A percentile compares a stretch with the other conserved stretches of the same genome.
Evolutionary conservation across 2,329 filamentous ascomycete genomes (phyloP).

Genomic region (Colletotrichum sp.): DNA sequence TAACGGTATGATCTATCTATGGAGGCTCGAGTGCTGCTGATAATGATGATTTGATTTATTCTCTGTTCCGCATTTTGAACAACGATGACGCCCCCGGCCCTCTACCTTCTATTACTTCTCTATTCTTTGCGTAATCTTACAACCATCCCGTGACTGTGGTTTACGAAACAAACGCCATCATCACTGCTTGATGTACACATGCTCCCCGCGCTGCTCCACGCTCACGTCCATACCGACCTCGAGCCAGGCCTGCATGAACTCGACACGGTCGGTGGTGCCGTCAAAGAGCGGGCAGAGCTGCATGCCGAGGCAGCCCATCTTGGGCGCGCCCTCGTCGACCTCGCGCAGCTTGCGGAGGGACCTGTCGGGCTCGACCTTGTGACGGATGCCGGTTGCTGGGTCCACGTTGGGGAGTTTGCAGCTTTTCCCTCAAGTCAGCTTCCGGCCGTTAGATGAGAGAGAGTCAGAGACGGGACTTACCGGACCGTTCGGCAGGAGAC

Average conservation of each 20-base stretch:
- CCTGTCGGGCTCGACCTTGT: slow-evolving; percentile 60
- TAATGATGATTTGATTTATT: neutral
- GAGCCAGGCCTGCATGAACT: slow-evolving; percentile 46
- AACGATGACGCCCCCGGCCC: neutral
- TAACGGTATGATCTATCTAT: neutral
- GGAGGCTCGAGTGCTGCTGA: neutral
- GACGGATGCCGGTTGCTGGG: slow-evolving; percentile 61
- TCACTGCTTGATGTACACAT: slow-evolving; percentile 45
- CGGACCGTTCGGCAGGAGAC: slow-evolving; percentile 71
- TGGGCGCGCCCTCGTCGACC: slow-evolving; percentile 65
- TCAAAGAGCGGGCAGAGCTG: slow-evolving; percentile 65
- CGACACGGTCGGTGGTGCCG: slow-evolving; percentile 20
- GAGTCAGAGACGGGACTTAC: slow-evolving; percentile 34
- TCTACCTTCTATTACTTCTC: neutral
- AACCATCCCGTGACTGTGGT: neutral
- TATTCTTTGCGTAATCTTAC: neutral
- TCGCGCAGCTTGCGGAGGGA: slow-evolving; percentile 63
- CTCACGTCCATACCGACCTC: slow-evolving; percentile 62
- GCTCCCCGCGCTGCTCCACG: slow-evolving; percentile 52
- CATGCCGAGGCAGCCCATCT: slow-evolving; percentile 67
- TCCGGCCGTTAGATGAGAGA: neutral
- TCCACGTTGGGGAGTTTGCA: slow-evolving; percentile 77
- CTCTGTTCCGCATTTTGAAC: neutral
- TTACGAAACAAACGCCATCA: neutral
- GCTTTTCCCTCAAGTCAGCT: slow-evolving; percentile 29